Percentiles rank a stretch among this genome's conserved stretches.
Conservation (phyloP, 257 asterid genomes). For the Schizonepeta tenuifolia region DNA sequence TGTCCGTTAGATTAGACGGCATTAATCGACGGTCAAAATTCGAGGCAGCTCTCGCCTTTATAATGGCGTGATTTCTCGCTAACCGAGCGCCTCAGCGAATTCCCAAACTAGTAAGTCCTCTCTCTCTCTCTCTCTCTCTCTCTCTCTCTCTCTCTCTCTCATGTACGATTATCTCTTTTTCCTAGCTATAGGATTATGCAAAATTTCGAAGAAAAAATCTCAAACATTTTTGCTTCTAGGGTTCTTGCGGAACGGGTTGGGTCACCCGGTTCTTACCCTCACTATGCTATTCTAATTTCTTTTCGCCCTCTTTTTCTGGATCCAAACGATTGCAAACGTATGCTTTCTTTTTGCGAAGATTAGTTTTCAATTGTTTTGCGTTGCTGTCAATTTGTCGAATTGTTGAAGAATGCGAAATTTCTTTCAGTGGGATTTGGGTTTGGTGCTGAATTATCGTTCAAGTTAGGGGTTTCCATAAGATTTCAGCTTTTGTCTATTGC, state of each 20-base stretch:
- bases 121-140: conserved; percentile 32
- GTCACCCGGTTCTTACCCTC: conserved; percentile 31
- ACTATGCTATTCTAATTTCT: not conserved
- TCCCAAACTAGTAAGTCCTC: conserved; percentile 50
- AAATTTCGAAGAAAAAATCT: conserved; percentile 17
- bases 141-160: conserved; percentile 23
- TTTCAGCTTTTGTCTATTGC: conserved; percentile 25
- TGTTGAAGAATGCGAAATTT: conserved; percentile 9
- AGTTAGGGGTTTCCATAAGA: conserved; percentile 34
- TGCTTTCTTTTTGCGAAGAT: conserved; percentile 18
- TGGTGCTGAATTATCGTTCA: conserved; percentile 33
- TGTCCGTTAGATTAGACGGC: conserved; percentile 45
- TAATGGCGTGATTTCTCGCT: conserved; percentile 34
- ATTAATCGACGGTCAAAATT: conserved; percentile 41
- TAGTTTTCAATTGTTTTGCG: conserved; percentile 35
- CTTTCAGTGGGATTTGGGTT: conserved; percentile 31
- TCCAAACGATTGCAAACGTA: conserved; percentile 34
- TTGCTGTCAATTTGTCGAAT: conserved; percentile 12
- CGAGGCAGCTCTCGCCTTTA: conserved; percentile 36
- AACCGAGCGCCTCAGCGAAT: conserved; percentile 43
- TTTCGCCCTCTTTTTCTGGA: conserved; percentile 19
- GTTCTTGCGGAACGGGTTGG: conserved; percentile 40
- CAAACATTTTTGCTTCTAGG: conserved; percentile 34
- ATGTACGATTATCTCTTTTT: conserved; percentile 17
- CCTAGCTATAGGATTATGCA: conserved; percentile 18